Conservation (phyloP, 257 asterid genomes). For the Gentiana dahurica region DNA sequence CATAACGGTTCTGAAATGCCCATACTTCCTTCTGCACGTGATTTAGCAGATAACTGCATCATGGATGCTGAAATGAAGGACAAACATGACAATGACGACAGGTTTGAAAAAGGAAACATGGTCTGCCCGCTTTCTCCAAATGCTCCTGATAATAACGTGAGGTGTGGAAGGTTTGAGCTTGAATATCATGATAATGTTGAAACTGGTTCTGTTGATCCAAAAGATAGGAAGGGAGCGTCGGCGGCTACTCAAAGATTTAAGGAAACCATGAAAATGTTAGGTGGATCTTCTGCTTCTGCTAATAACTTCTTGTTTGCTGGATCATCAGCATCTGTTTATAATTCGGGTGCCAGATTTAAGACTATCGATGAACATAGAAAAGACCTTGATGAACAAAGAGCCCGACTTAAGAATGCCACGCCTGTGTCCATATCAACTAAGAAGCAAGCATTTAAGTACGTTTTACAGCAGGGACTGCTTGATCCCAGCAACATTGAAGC, state of each 20-base stretch:
- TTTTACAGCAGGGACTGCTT: constrained; percentile 49
- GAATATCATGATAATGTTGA: constrained; percentile 11
- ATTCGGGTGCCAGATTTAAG: constrained; percentile 36
- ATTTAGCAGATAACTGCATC: constrained; percentile 34
- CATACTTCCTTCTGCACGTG: constrained; percentile 54
- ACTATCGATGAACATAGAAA: constrained; percentile 41
- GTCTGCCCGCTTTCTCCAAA: constrained; percentile 22
- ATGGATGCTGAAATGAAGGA: constrained; percentile 53
- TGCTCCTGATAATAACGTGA: constrained; percentile 12
- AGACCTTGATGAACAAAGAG: constrained; percentile 28
- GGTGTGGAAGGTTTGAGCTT: constrained; percentile 26
- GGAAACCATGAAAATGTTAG: constrained; percentile 35
- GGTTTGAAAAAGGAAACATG: constrained; percentile 29
- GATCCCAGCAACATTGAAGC: constrained; percentile 48
- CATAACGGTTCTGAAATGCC: constrained; percentile 44
- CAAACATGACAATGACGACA: constrained; percentile 33
- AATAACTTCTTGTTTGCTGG: constrained; percentile 36
- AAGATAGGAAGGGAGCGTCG: constrained; percentile 34
- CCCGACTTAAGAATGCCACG: constrained; percentile 42
- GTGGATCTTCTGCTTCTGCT: constrained; percentile 37
- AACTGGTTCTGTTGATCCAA: constrained; percentile 30
- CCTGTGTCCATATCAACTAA: constrained; percentile 45
- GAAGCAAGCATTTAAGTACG: constrained; percentile 67
- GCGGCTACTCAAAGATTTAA: constrained; percentile 44
- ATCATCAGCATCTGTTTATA: constrained; percentile 39